These are phyloP conservation scores for Dothidotthia symphoricarpi DNA, from an alignment of 2,329 filamentous ascomycete genomes.

Conservation along the genomic window DNA sequence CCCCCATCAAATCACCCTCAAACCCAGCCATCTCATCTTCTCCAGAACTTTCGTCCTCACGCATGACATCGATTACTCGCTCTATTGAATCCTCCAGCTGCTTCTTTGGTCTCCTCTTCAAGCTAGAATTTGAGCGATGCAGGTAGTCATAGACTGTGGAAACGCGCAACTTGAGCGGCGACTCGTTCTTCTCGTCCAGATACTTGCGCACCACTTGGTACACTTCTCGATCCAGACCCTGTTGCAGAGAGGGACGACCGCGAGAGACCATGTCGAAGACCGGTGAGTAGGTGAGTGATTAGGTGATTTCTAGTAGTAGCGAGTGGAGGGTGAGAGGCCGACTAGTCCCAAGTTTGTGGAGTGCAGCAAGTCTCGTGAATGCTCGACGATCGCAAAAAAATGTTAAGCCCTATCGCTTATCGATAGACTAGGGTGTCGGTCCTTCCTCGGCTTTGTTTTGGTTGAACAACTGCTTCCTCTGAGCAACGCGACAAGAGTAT, in stretches of 20 bases:
- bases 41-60: constrained; percentile 55
- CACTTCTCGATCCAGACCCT: constrained; percentile 53
- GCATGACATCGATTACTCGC: constrained; percentile 71
- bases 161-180: constrained; percentile 54
- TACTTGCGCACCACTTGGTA: constrained; percentile 78
- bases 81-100: constrained; percentile 83
- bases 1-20: constrained; percentile 40
- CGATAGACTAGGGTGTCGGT: constrained; percentile 28
- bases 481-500: no score
- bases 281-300: not conserved
- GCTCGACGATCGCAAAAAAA: constrained; percentile 21
- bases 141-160: constrained; percentile 73
- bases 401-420: constrained; percentile 25
- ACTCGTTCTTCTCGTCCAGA: constrained; percentile 60
- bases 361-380: no score
- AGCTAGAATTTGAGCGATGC: constrained; percentile 79
- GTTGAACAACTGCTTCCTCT: no score
- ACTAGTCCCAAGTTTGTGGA: no score
- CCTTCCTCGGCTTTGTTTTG: constrained; percentile 9
- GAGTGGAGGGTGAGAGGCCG: no score
- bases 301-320: no score
- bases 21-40: constrained; percentile 54
- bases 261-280: constrained; percentile 26
- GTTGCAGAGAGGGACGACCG: constrained; percentile 35
- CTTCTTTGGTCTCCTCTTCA: constrained; percentile 79